Base-by-base conservation (phyloP, 1,139 yeast species). In the Yamadazyma dendronema region DNA sequence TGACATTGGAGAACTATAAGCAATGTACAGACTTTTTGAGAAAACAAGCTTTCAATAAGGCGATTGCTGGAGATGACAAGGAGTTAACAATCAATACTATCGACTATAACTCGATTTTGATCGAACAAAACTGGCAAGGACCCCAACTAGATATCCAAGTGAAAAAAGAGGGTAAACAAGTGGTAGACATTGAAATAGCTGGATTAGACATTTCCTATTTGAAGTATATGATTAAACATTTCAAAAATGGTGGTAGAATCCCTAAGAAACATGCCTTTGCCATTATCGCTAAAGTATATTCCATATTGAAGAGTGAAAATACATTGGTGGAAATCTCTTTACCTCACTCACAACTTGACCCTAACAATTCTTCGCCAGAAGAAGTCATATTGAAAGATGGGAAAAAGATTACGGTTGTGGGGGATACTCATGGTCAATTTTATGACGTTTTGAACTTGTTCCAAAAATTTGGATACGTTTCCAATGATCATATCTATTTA, bases 391-490 rank as follows among this genome's bases (percentile, higher is more conserved):
- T 64, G 33, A 42, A 49, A 4, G 49, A 51, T 15, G 73, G 67
- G 16, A 57, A 58, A 45, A 68, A 60, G 41, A 68, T 94, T 33
- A 88, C 97, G 1, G 85, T 92, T 9, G 94, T 95, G 48, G 99
- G 99, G 47, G 99, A 92, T 57, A 92, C 97, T 0, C 99, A 92
- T 57, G 99, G 99, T 27, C 98, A 92, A 60, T 89, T 85, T 56
- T 92, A 77, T 54, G 98, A 92, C 57, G 79, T 92, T 35, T 65
- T 90, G 53, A 84, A 90, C 57, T 73, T 92, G 37, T 92, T 92
- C 59, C 59, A 73, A 31, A 71, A 60, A 33, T 89, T 81, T 54
- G 98, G 98, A 6, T 60, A 65, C 42, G 83, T 80, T 16, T 77
- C 82, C 3, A 60, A 70, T 1, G 69, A 72, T n/a, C 97, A 90